Conservation (phyloP, 169 alveolate species). For the Babesia bigemina region DNA sequence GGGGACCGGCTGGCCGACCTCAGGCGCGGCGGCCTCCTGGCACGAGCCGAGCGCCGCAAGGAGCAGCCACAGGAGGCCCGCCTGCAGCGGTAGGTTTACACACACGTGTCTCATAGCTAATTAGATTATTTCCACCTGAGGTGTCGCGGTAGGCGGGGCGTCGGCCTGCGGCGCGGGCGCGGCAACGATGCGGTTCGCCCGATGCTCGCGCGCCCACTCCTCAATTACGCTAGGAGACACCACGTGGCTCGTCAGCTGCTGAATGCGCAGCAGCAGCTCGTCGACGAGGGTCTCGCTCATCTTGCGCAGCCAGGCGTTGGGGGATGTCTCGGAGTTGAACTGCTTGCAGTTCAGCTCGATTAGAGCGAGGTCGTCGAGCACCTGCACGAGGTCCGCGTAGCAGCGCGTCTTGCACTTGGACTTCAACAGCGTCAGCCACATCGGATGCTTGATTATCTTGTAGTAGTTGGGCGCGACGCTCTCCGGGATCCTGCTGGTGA, state of each 20-base stretch:
- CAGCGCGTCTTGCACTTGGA: slow-evolving; percentile 76
- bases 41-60: slow-evolving; percentile 1
- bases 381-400: slow-evolving; percentile 70
- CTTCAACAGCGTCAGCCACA: slow-evolving; percentile 80
- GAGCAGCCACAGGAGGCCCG: slow-evolving; percentile 1
- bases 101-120: slow-evolving; percentile 9
- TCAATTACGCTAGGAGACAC: slow-evolving; percentile 26
- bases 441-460: slow-evolving; percentile 78
- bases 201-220: slow-evolving; percentile 48
- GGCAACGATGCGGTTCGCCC: slow-evolving; percentile 36
- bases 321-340: slow-evolving; percentile 79
- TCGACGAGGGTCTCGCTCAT: slow-evolving; percentile 70
- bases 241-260: slow-evolving; percentile 42
- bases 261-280: slow-evolving; percentile 59
- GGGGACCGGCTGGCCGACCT: not conserved
- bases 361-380: slow-evolving; percentile 77
- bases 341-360: slow-evolving; percentile 80
- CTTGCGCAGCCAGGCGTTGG: slow-evolving; percentile 75
- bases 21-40: not conserved
- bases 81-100: slow-evolving; percentile 7
- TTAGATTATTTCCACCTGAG: slow-evolving; percentile 41
- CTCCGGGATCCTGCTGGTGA: slow-evolving; percentile 79
- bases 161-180: slow-evolving; percentile 17
- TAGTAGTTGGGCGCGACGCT: slow-evolving; percentile 84
- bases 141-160: slow-evolving; percentile 14